Evolutionary conservation across 2,329 filamentous ascomycete genomes (phyloP).

Genomic region (Arthroderma sp.): DNA sequence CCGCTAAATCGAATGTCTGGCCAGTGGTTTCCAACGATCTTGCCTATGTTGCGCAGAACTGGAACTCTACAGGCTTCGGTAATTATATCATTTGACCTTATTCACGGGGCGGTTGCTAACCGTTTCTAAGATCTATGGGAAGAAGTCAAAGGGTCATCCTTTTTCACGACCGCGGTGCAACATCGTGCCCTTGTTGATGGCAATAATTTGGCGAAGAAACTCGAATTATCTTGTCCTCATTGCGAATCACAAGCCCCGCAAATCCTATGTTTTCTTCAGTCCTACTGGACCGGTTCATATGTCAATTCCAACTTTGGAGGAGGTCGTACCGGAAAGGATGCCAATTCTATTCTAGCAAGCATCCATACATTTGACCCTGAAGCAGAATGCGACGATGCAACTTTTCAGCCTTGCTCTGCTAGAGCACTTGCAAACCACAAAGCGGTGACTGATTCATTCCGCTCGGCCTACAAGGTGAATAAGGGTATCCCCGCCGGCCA

Average conservation of each 20-base stretch:
- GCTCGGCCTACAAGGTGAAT: slow-evolving; percentile 58
- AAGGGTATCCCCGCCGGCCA: slow-evolving; percentile 45
- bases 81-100: not conserved
- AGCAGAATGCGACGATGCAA: slow-evolving; percentile 51
- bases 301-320: slow-evolving; percentile 55
- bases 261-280: slow-evolving; percentile 59
- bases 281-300: slow-evolving; percentile 58
- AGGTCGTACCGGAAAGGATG: slow-evolving; percentile 55
- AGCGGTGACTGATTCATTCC: slow-evolving; percentile 61
- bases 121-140: slow-evolving; percentile 53
- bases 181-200: slow-evolving; percentile 51
- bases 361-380: slow-evolving; percentile 58
- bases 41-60: slow-evolving; percentile 59
- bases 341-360: slow-evolving; percentile 53
- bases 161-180: slow-evolving; percentile 59
- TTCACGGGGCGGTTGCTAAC: slow-evolving; percentile 5
- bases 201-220: slow-evolving; percentile 45
- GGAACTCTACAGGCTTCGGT: slow-evolving; percentile 48
- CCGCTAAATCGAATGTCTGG: slow-evolving; percentile 48
- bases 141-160: slow-evolving; percentile 60
- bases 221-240: slow-evolving; percentile 48
- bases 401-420: slow-evolving; percentile 65
- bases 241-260: slow-evolving; percentile 56
- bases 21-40: slow-evolving; percentile 64
- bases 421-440: slow-evolving; percentile 61